These are phyloP conservation scores for Phytophthora lateralis DNA, from an alignment of 352 stramenopile species.

Conservation along the genomic window DNA sequence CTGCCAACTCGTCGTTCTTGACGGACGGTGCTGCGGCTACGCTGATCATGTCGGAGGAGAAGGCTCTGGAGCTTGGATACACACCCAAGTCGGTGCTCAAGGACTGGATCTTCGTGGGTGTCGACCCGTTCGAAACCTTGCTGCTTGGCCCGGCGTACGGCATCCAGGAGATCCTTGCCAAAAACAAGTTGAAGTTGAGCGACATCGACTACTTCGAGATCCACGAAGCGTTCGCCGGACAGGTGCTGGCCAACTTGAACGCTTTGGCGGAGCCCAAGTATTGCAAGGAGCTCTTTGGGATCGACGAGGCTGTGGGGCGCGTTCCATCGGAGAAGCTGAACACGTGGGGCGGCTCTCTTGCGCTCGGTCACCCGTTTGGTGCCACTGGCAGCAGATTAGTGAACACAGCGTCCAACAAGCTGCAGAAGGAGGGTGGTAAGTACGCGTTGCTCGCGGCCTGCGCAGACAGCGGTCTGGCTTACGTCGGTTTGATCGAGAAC, in stretches of 20 bases:
- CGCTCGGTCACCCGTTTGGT: slow-evolving; percentile 98
- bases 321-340: slow-evolving; percentile 97
- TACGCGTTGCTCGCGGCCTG: slow-evolving; percentile 97
- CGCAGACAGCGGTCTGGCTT: slow-evolving; percentile 97
- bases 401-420: slow-evolving; percentile 96
- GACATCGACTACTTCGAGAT: slow-evolving; percentile 99
- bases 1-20: slow-evolving; percentile 97
- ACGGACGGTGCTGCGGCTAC: slow-evolving; percentile 96
- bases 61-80: slow-evolving; percentile 95
- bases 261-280: slow-evolving; percentile 95
- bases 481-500: slow-evolving; percentile 95
- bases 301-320: slow-evolving; percentile 90
- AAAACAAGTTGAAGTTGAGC: slow-evolving; percentile 88
- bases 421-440: slow-evolving; percentile 95
- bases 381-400: slow-evolving; percentile 96
- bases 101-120: slow-evolving; percentile 96
- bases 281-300: slow-evolving; percentile 94
- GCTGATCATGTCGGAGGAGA: slow-evolving; percentile 97
- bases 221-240: slow-evolving; percentile 98
- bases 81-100: slow-evolving; percentile 95
- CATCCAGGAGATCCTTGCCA: slow-evolving; percentile 83
- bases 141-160: slow-evolving; percentile 96
- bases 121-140: slow-evolving; percentile 96
- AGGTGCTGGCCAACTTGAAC: slow-evolving; percentile 97
- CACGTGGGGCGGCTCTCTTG: slow-evolving; percentile 96